phyloP scores from a whole-genome alignment of 768 basidiomycete species.

The Hebeloma cylindrosporum region DNA sequence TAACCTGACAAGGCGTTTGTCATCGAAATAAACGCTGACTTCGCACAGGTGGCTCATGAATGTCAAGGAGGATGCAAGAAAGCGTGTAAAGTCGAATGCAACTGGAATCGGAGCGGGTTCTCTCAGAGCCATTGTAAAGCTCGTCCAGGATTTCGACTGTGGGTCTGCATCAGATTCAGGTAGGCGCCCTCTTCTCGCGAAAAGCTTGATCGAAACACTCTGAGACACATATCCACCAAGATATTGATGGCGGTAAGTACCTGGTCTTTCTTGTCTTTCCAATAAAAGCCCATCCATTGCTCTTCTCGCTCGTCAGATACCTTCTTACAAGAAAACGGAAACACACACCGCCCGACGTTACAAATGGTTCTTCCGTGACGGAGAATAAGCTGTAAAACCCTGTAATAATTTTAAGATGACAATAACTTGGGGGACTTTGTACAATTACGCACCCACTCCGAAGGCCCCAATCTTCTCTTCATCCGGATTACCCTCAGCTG shows the following conservation, averaged over 20 bases:
- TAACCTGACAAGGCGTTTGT: slow-evolving; percentile 65
- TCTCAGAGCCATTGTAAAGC: slow-evolving; percentile 86
- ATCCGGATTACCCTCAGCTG: slow-evolving; percentile 91
- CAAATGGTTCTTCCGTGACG: slow-evolving; percentile 80
- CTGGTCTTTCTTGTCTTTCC: slow-evolving; percentile 93
- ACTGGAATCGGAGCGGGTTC: slow-evolving; percentile 78
- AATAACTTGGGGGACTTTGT: neutral
- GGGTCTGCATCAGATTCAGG: slow-evolving; percentile 34
- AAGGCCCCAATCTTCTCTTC: slow-evolving; percentile 97
- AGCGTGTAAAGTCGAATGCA: slow-evolving; percentile 85
- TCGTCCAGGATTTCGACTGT: slow-evolving; percentile 64
- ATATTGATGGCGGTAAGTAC: slow-evolving; percentile 29
- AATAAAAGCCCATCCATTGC: slow-evolving; percentile 95
- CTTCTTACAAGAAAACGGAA: slow-evolving; percentile 18
- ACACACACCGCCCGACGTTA: slow-evolving; percentile 68
- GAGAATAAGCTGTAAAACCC: slow-evolving; percentile 76
- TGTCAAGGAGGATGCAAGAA: slow-evolving; percentile 87
- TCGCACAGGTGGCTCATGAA: slow-evolving; percentile 83
- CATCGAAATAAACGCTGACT: slow-evolving; percentile 83
- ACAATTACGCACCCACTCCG: slow-evolving; percentile 61
- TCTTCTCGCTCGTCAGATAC: slow-evolving; percentile 38
- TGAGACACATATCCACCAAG: neutral
- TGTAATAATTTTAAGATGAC: slow-evolving; percentile 2
- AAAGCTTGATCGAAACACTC: slow-evolving; percentile 49
- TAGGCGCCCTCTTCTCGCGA: slow-evolving; percentile 75